Conservation (phyloP, 106 monocot genomes). For the Dendrobium nobile region DNA sequence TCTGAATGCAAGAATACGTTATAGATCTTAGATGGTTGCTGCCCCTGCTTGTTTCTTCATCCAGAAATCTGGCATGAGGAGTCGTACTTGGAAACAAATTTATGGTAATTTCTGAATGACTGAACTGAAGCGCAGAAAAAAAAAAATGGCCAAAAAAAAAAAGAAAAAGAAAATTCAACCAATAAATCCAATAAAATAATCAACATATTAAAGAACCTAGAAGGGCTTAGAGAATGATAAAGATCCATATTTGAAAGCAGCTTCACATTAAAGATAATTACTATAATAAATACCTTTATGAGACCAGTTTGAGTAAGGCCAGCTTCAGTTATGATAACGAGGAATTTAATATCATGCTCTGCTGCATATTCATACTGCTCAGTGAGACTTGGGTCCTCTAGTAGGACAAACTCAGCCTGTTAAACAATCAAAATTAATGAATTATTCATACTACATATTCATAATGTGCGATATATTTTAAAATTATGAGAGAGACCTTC, state of each 20-base stretch:
- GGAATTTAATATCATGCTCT: slow-evolving; percentile 88
- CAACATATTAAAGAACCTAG: not conserved
- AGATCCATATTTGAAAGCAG: not conserved
- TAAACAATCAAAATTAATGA: not conserved
- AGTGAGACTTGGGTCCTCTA: slow-evolving; percentile 74
- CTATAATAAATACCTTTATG: slow-evolving; percentile 48
- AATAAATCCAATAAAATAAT: not conserved
- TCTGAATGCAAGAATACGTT: not conserved
- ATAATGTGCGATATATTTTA: not conserved
- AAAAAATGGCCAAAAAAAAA: too few species aligned
- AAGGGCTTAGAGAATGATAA: not conserved
- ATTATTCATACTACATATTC: not conserved
- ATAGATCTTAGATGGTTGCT: not conserved
- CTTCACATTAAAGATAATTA: not conserved
- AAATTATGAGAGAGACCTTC: slow-evolving; percentile 39
- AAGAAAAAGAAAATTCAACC: too few species aligned
- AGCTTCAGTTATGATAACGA: slow-evolving; percentile 83
- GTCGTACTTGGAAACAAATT: not conserved
- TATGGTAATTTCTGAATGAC: too few species aligned
- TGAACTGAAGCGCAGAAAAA: too few species aligned
- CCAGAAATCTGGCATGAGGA: not conserved
- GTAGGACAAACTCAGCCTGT: slow-evolving; percentile 84
- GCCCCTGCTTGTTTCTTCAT: not conserved
- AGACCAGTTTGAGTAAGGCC: slow-evolving; percentile 64
- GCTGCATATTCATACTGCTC: slow-evolving; percentile 96